A percentile compares a stretch with the other conserved stretches of the same genome.
Evolutionary conservation across 441 rosid genomes (phyloP).

Genomic region (Jatropha podagrica): DNA sequence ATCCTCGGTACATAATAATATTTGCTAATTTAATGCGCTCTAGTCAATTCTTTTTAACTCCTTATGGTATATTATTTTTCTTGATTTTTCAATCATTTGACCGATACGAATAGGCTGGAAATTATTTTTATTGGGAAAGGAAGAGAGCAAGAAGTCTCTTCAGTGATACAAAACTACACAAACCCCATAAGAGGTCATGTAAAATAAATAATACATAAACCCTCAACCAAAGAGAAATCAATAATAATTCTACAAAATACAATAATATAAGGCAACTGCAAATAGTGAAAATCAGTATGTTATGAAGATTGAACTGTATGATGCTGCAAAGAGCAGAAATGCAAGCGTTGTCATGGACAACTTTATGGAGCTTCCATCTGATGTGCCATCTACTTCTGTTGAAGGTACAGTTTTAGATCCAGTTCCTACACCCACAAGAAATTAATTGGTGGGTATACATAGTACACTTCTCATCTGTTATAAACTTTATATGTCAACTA

Average conservation of each 20-base stretch:
- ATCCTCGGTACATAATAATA: not conserved
- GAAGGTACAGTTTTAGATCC: slow-evolving; percentile 74
- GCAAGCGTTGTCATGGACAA: slow-evolving; percentile 50
- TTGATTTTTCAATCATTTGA: not conserved
- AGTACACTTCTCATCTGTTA: not conserved
- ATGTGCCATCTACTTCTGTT: slow-evolving; percentile 48
- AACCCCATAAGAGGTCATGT: slow-evolving; percentile 18
- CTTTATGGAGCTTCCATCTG: slow-evolving; percentile 60
- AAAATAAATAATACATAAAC: slow-evolving; percentile 28
- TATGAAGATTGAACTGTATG: slow-evolving; percentile 44
- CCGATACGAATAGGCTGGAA: slow-evolving; percentile 7
- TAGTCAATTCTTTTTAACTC: not conserved
- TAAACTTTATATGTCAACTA: not conserved
- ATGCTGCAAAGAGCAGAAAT: slow-evolving; percentile 49
- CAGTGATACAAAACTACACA: slow-evolving; percentile 38
- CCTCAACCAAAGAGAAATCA: slow-evolving; percentile 22
- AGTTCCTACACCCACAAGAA: slow-evolving; percentile 35
- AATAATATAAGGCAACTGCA: not conserved
- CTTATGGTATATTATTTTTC: not conserved
- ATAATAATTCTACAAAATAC: slow-evolving; percentile 17
- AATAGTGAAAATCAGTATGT: slow-evolving; percentile 31
- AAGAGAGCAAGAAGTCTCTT: slow-evolving; percentile 45
- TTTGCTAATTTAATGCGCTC: not conserved
- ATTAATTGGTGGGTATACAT: not conserved
- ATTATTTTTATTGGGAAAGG: slow-evolving; percentile 43